Conservation (phyloP, 192 early-diverging fungal species). For the Coemansia sp. region DNA sequence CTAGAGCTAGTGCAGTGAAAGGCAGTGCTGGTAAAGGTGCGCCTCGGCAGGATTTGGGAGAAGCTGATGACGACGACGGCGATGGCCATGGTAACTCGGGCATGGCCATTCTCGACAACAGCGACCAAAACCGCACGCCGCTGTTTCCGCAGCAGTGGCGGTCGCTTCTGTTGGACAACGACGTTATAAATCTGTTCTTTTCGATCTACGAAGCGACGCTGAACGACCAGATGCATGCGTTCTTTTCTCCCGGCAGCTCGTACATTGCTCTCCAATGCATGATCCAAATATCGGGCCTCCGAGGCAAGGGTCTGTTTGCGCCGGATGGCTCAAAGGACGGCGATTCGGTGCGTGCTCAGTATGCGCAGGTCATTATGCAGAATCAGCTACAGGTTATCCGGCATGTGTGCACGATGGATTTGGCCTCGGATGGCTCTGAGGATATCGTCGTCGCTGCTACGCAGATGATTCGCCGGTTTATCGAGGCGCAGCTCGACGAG, state of each 20-base stretch:
- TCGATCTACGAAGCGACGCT: constrained; percentile 44
- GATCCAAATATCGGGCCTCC: constrained; percentile 45
- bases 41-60: background rate
- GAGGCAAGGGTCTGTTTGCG: constrained; percentile 40
- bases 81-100: constrained; percentile 22
- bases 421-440: constrained; percentile 37
- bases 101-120: constrained; percentile 21
- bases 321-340: constrained; percentile 10
- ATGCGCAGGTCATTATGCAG: constrained; percentile 39
- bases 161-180: constrained; percentile 36
- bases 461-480: constrained; percentile 50
- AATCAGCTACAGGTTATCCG: constrained; percentile 46
- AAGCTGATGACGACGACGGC: constrained; percentile 8
- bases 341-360: constrained; percentile 35
- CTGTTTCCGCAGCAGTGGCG: constrained; percentile 41
- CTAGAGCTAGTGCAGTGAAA: background rate
- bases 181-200: constrained; percentile 44
- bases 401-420: constrained; percentile 44
- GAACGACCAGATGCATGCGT: constrained; percentile 48
- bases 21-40: background rate
- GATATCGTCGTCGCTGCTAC: constrained; percentile 47
- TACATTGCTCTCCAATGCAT: constrained; percentile 49
- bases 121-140: constrained; percentile 35
- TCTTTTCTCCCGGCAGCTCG: constrained; percentile 48
- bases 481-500: constrained; percentile 49